These are phyloP conservation scores for Umbellularia californica DNA, from an alignment of 164 flowering plant species.

Conservation along the genomic window DNA sequence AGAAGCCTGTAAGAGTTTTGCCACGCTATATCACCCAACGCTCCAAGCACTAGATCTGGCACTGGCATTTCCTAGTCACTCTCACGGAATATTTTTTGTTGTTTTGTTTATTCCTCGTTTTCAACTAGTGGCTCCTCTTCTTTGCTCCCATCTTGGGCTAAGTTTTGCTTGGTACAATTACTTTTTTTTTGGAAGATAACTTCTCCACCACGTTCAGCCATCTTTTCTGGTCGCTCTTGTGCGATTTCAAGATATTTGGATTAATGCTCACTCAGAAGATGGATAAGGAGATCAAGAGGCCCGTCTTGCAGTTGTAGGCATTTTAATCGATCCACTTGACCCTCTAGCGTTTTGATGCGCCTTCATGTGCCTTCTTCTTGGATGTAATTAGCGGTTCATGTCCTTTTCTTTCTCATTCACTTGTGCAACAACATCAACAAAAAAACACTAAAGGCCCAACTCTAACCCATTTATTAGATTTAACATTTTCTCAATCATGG, in stretches of 20 bases:
- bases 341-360: too few relatives aligned
- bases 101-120: constrained; percentile 34
- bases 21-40: constrained; percentile 79
- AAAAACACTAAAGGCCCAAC: too few relatives aligned
- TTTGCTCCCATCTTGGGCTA: constrained; percentile 63
- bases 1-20: constrained; percentile 89
- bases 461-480: too few relatives aligned
- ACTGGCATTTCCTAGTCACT: constrained; percentile 84
- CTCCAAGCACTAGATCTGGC: constrained; percentile 73
- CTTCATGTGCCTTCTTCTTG: too few relatives aligned
- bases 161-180: constrained; percentile 95
- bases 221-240: constrained; percentile 75
- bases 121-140: constrained; percentile 63
- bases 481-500: too few relatives aligned
- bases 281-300: constrained; percentile 93
- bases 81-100: constrained; percentile 38
- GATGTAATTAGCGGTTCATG: too few relatives aligned
- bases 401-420: too few relatives aligned
- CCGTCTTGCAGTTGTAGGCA: constrained; percentile 34
- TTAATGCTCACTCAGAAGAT: constrained; percentile 90
- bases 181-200: constrained; percentile 83
- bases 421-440: too few relatives aligned
- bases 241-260: constrained; percentile 92
- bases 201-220: constrained; percentile 79
- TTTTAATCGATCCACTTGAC: not conserved